Percentiles rank a stretch among this genome's conserved stretches.
Conservation (phyloP, 2,329 filamentous ascomycete genomes). For the Chaetomium sp. region DNA sequence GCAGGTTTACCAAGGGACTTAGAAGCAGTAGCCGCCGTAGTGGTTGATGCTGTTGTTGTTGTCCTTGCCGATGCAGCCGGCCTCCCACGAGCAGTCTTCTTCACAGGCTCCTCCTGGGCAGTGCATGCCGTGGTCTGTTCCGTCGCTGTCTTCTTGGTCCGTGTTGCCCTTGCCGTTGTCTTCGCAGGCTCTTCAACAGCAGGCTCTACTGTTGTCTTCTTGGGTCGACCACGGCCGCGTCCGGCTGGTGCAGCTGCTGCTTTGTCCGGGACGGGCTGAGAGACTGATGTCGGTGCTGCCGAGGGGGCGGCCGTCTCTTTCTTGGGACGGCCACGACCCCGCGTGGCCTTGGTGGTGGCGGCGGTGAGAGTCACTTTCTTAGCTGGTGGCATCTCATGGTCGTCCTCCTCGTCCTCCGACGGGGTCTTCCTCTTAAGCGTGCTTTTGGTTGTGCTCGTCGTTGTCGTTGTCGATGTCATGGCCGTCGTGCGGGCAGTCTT, state of each 20-base stretch:
- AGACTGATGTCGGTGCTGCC: conserved; percentile 34
- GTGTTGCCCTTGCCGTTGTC: conserved; percentile 13
- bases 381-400: conserved; percentile 28
- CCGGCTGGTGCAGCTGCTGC: conserved; percentile 24
- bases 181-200: conserved; percentile 27
- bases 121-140: background rate
- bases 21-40: conserved; percentile 5
- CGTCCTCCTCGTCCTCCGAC: conserved; percentile 45
- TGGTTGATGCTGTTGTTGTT: conserved; percentile 19
- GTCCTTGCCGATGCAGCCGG: conserved; percentile 31
- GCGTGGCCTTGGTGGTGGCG: conserved; percentile 27
- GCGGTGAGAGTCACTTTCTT: conserved; percentile 16
- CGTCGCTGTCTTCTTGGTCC: conserved; percentile 10
- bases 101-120: conserved; percentile 23
- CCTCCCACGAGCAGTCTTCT: conserved; percentile 34
- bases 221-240: conserved; percentile 26
- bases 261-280: conserved; percentile 34
- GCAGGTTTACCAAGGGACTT: conserved; percentile 36
- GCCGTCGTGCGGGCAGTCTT: conserved; percentile 35
- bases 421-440: conserved; percentile 48
- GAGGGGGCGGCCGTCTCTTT: conserved; percentile 31
- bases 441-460: conserved; percentile 18
- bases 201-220: conserved; percentile 26
- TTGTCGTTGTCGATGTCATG: conserved; percentile 31
- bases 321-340: conserved; percentile 41